A percentile compares a stretch with the other conserved stretches of the same genome.
Evolutionary conservation across 2,329 filamentous ascomycete species (phyloP).

Genomic region (Trichophyton schoenleinii): DNA sequence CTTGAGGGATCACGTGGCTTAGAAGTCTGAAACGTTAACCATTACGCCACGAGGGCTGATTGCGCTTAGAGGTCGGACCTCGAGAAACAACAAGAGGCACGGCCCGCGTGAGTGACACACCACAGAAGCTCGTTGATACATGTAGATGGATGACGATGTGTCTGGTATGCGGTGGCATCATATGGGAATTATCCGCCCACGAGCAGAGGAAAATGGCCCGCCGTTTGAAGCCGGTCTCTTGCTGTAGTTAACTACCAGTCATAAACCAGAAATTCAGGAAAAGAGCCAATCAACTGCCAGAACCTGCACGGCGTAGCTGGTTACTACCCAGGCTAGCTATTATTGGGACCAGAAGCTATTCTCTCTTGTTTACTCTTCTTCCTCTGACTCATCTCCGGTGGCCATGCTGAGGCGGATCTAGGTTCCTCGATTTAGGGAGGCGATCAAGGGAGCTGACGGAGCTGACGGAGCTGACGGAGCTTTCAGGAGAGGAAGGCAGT

Average conservation of each 20-base stretch:
- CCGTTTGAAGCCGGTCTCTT: too few relatives aligned
- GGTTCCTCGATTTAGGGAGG: neutral
- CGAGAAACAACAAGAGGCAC: neutral
- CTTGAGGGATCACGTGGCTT: neutral
- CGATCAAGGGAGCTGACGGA: neutral
- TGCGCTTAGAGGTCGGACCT: neutral
- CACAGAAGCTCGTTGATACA: neutral
- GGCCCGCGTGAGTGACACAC: neutral
- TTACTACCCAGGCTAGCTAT: too few relatives aligned
- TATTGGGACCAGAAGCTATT: too few relatives aligned
- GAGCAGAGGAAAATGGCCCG: too few relatives aligned
- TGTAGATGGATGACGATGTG: neutral
- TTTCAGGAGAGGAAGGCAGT: neutral
- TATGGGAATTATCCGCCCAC: too few relatives aligned
- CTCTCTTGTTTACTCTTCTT: neutral
- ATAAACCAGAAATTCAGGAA: too few relatives aligned
- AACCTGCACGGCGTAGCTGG: neutral
- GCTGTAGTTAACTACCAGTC: too few relatives aligned
- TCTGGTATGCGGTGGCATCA: too few relatives aligned
- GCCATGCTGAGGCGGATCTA: neutral
- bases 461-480: neutral
- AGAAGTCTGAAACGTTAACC: conserved; percentile 4
- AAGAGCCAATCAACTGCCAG: neutral
- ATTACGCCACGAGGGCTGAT: conserved; percentile 2
- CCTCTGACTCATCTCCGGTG: neutral